Conservation (phyloP, 257 asterid genomes). For the Solanum pinnatisectum region DNA sequence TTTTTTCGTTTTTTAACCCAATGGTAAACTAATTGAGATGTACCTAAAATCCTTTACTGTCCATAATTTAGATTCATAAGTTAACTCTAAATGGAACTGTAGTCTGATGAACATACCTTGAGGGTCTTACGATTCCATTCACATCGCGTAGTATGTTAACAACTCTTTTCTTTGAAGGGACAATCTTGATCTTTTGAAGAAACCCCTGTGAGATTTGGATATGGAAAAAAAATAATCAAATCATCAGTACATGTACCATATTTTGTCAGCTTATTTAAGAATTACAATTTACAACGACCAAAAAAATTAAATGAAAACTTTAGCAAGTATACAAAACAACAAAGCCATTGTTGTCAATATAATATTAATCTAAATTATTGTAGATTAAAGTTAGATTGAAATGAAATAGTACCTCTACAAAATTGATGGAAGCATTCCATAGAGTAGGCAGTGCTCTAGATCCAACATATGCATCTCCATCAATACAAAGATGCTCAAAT, state of each 20-base stretch:
- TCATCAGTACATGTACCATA: neutral
- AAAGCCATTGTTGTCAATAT: neutral
- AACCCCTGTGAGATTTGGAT: conserved; percentile 32
- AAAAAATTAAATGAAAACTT: neutral
- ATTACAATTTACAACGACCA: neutral
- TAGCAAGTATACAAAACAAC: neutral
- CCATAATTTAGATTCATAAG: neutral
- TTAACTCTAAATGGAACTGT: neutral
- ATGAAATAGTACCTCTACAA: conserved; percentile 46
- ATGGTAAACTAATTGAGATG: neutral
- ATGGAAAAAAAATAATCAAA: neutral
- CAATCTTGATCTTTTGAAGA: conserved; percentile 55
- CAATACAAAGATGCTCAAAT: conserved; percentile 56
- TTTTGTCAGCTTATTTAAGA: neutral
- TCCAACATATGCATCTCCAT: conserved; percentile 71
- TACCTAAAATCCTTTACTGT: neutral
- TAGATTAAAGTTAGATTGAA: neutral
- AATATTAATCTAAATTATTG: neutral
- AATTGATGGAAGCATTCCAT: conserved; percentile 55
- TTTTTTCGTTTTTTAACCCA: neutral
- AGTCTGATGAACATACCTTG: conserved; percentile 45
- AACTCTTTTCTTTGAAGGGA: conserved; percentile 67
- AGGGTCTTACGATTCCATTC: conserved; percentile 71
- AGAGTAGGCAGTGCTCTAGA: conserved; percentile 93
- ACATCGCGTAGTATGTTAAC: conserved; percentile 70